These are phyloP conservation scores for Elsinoe australis DNA, from an alignment of 2,329 filamentous ascomycete species.

Conservation along the genomic window DNA sequence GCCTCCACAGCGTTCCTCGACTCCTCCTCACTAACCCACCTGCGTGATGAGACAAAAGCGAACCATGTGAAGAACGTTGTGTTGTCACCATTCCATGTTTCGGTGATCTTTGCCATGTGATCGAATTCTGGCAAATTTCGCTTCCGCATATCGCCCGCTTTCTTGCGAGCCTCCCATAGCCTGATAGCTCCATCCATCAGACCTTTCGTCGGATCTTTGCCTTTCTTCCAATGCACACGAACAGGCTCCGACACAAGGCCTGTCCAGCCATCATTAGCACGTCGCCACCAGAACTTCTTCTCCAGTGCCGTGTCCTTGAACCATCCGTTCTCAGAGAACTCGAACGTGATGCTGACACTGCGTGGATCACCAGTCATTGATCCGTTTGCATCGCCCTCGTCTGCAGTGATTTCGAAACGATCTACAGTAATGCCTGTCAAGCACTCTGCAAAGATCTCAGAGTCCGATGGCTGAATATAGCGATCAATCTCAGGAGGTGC, in stretches of 20 bases:
- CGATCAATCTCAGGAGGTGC: constrained; percentile 79
- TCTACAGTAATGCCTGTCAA: constrained; percentile 64
- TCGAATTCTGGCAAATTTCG: constrained; percentile 49
- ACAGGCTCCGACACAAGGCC: constrained; percentile 85
- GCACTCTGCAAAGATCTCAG: constrained; percentile 59
- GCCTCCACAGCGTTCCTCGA: constrained; percentile 54
- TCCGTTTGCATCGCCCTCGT: constrained; percentile 29
- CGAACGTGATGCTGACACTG: constrained; percentile 67
- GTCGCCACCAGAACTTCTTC: constrained; percentile 88
- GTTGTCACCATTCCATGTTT: constrained; percentile 34
- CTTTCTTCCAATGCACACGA: constrained; percentile 68
- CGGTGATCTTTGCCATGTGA: constrained; percentile 47
- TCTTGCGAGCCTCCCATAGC: constrained; percentile 58
- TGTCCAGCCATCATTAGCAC: constrained; percentile 58
- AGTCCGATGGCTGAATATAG: constrained; percentile 76
- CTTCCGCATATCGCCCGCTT: constrained; percentile 34
- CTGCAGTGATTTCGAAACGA: constrained; percentile 66
- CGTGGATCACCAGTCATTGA: constrained; percentile 65
- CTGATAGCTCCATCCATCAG: constrained; percentile 65
- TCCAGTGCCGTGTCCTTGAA: constrained; percentile 71
- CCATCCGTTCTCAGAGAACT: constrained; percentile 73
- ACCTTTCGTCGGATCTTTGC: constrained; percentile 75
- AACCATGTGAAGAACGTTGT: constrained; percentile 88
- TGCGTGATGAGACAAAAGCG: constrained; percentile 59
- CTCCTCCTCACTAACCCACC: constrained; percentile 65